Base-by-base conservation (phyloP, 2,329 filamentous ascomycete genomes). In the Colletotrichum destructivum region DNA sequence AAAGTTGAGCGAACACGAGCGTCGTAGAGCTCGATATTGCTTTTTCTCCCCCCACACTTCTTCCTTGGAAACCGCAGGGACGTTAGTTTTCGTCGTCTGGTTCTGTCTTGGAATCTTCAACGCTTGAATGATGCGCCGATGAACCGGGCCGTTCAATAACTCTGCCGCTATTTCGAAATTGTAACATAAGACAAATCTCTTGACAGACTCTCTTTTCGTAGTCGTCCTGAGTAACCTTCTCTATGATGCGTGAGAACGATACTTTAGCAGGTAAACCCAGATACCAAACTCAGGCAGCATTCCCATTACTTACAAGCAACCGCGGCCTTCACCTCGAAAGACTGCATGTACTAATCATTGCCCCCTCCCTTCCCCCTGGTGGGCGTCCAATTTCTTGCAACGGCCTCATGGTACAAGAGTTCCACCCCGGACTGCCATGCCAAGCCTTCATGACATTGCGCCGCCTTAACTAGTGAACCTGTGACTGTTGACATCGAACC, bases 361-460 rank as follows among this genome's bases (percentile, higher is more conserved):
- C 31, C 31, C 31, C 31, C 18, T n/a, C n/a, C 6, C n/a, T 26
- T 4, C 26, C 9, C 2, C n/a, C 12, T 13, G 54, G 4, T 6
- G 2, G 38, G 6, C 5, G 13, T 49, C n/a, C 18, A 35, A 7
- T 21, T 40, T 46, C 44, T 56, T 8, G 26, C n/a, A 47, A 51
- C 16, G 49, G 46, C 38, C 44, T 46, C 47, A 57, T 52, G 42
- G 23, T 44, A 26, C 15, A 9, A n/a, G 15, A 12, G 2, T 4
- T 2, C 13, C 15, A 54, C 52, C 54, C 26, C 44, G 6, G 23
- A 46, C 49, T 54, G 57, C 35, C 69, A 40, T 59, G 63, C 64
- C 64, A 71, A 71, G 57, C 54, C 23, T 46, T 66, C n/a, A 12
- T 68, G 56, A 56, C 64, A 46, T 15, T 13, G 42, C 44, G 18